Conservation (phyloP, 192 early-diverging fungal genomes). For the Cetraspora pellucida region DNA sequence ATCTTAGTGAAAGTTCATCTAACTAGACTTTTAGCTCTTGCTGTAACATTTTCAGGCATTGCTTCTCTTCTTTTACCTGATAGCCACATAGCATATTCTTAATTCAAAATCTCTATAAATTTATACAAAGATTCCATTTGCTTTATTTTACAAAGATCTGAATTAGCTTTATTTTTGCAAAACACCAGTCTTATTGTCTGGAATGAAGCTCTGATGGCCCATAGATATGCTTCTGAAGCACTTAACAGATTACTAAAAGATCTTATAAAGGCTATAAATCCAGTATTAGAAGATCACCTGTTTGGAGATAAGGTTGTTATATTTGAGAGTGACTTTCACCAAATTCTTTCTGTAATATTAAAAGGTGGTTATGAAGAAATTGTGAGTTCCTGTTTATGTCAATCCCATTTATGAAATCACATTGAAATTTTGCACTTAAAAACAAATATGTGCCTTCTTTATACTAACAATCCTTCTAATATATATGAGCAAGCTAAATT, state of each 20-base stretch:
- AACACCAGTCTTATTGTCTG: conserved; percentile 41
- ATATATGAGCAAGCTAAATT: conserved; percentile 23
- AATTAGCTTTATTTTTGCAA: conserved; percentile 18
- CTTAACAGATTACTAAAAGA: conserved; percentile 20
- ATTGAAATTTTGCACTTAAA: conserved; percentile 27
- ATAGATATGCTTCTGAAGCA: conserved; percentile 16
- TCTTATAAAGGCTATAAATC: conserved; percentile 25
- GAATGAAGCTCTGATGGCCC: conserved; percentile 43
- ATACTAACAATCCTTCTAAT: neutral
- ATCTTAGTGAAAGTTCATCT: conserved; percentile 23
- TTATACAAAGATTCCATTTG: conserved; percentile 34
- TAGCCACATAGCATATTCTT: conserved; percentile 39
- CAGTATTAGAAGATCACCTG: conserved; percentile 5
- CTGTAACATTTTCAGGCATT: conserved; percentile 41
- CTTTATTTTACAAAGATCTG: conserved; percentile 5
- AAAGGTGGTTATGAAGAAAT: conserved; percentile 16
- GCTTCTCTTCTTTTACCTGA: conserved; percentile 39
- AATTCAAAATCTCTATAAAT: conserved; percentile 39
- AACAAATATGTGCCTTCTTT: conserved; percentile 37
- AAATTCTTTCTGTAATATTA: too few relatives aligned
- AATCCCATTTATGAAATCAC: conserved; percentile 30
- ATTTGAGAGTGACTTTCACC: too few relatives aligned
- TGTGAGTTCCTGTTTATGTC: conserved; percentile 10
- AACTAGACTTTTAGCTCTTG: conserved; percentile 33
- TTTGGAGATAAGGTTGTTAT: conserved; percentile 34